Evolutionary conservation across 768 basidiomycete genomes (phyloP), one percentile per base, ranked within the genome.

Genomic region (Pisolithus marmoratus): DNA sequence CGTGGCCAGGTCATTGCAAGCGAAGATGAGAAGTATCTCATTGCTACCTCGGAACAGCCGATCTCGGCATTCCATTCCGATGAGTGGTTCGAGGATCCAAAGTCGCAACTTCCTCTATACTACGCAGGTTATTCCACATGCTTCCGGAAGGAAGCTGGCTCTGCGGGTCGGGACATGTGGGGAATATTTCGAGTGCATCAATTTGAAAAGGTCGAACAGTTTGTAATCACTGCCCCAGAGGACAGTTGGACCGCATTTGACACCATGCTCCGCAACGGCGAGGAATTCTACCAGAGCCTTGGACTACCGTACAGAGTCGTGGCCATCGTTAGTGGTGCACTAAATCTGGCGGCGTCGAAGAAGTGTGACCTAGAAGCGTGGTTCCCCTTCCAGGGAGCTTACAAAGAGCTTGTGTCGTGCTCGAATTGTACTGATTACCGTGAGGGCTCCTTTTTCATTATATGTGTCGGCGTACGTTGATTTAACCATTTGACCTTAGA

Each of bases 171-270:
- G 50, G 96, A 99, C 60, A 97, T 95, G 79, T 97, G 96, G 94
- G 96, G 96, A 52, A 97, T 98, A 71, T 99, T 99, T 84, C 90
- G 96, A 22, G 95, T 99, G 50, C 96, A 99, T 66, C 96, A 99
- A 71, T 99, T 99, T 59, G 96, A 99, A 73, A 99, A 99, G 76
- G 81, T 99, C 48, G 96, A 99, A 67, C 84, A 98, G 75, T 98
- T 98, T 71, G 85, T 88, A 73, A 80, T 99, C 60, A 97, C 95
- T 7, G 87, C 92, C 23, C 94, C 96, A 1, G 87, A 90, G 58
- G 87, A 92, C 66, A 95, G 94, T 64, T 94, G 94, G 87, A 86
- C 83, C 67, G 87, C 85, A 81, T 89, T 98, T 61, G 89, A 99
- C 53, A 73, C 74, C 53, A 99, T 98, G 96, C 63, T 98, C 38